Evolutionary conservation across 2,329 filamentous ascomycete species (phyloP).

Genomic region (Cladosporium sphaerospermum): DNA sequence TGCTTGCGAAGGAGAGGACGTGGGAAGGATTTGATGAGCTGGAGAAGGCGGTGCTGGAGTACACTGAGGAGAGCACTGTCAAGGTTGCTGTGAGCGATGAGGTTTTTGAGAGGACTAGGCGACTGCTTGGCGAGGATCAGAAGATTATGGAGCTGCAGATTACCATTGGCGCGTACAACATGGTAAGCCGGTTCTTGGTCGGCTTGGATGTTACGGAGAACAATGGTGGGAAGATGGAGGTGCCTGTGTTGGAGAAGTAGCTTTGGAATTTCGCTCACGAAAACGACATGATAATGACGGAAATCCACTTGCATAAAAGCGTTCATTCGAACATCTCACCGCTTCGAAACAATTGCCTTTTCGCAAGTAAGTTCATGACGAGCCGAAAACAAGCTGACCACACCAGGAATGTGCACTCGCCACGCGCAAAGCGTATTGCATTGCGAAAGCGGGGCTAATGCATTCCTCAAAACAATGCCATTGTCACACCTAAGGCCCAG

Average conservation of each 20-base stretch:
- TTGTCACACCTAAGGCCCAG: no score
- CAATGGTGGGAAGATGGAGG: conserved; percentile 30
- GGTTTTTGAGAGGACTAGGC: conserved; percentile 27
- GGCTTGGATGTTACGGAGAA: conserved; percentile 34
- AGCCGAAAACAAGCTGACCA: no score
- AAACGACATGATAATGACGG: no score
- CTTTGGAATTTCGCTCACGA: background rate
- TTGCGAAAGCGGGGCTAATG: no score
- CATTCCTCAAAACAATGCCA: no score
- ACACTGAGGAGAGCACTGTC: conserved; percentile 30
- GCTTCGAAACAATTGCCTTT: no score
- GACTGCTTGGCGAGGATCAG: conserved; percentile 25
- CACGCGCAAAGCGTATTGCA: no score
- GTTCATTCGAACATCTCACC: no score
- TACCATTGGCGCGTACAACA: conserved; percentile 33
- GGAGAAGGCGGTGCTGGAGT: conserved; percentile 29
- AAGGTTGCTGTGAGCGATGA: conserved; percentile 26
- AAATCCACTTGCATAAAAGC: no score
- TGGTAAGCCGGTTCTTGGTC: conserved; percentile 33
- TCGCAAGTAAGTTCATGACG: no score
- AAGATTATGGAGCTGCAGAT: conserved; percentile 33
- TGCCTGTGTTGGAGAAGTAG: conserved; percentile 20
- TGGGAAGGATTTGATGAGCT: conserved; percentile 22
- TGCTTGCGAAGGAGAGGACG: conserved; percentile 20
- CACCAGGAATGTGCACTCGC: no score